Evolutionary conservation across 352 stramenopile species (phyloP), one percentile per base, ranked within the genome.

Genomic region (Pythium utonaiense): DNA sequence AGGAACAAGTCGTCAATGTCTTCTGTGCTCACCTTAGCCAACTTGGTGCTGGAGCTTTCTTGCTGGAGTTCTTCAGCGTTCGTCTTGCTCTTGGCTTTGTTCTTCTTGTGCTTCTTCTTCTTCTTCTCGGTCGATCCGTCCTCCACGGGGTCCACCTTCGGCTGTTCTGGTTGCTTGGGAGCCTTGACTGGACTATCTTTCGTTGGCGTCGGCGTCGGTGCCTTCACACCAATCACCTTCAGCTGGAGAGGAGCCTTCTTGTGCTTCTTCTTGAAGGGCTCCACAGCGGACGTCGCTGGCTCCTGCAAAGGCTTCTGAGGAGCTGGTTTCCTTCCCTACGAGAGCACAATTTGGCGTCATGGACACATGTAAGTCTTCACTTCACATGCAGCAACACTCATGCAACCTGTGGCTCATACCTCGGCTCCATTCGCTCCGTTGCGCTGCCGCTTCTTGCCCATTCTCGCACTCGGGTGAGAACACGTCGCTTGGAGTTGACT

Each of bases 1-100:
- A 75, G 64, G 52, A 95, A 95, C 44, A 95, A 63, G 38, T 92
- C 82, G 69, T 95, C 86, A 28, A 95, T 91, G 16, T 91, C 80
- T 6, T 56, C 64, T 14, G 57, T 77, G 24, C 38, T 59, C 14
- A 31, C 47, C 42, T 74, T 83, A 21, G 25, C 53, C 52, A 24
- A 10, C 28, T 50, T 62, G 8, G 57, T 28, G 12, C 25, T 62
- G n/a, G 9, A 21, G 21, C 12, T 60, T 21, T 62, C 36, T n/a
- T 21, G 36, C 3, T 42, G 22, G 16, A 14, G 14, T 45, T 28
- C 34, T 14, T 31, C 33, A 7, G 40, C 19, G 27, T 42, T 19
- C 10, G 41, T 30, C 16, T 27, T 68, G 40, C 30, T 74, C 30
- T 68, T 78, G 30, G 68, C 82, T 47, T 80, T 89, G 50, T 86